Evolutionary conservation across 208 protist species (phyloP).

Genomic region (Acanthamoeba culbertsoni): DNA sequence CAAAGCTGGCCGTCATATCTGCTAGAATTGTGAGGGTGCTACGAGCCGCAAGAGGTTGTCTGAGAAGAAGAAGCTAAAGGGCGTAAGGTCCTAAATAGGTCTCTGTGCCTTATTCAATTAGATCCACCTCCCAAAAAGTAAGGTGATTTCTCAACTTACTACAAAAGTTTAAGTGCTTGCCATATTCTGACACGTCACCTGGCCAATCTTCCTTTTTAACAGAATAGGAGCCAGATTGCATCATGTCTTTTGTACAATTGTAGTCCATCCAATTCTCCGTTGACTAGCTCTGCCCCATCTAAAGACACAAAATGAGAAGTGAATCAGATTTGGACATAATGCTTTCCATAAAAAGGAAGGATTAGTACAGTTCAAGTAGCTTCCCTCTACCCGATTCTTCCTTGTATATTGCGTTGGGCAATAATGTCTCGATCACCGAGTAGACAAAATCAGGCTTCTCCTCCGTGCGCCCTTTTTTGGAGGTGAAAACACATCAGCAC

Average conservation of each 20-base stretch:
- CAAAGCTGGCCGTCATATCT: too few species aligned
- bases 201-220: too few species aligned
- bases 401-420: conserved; percentile 48
- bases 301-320: neutral
- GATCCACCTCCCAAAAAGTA: too few species aligned
- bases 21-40: too few species aligned
- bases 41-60: too few species aligned
- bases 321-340: neutral
- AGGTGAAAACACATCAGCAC: neutral
- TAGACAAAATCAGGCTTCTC: conserved; percentile 65
- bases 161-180: too few species aligned
- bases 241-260: conserved; percentile 21
- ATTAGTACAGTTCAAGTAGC: conserved; percentile 42
- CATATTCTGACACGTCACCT: too few species aligned
- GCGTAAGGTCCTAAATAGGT: too few species aligned
- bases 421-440: conserved; percentile 60
- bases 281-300: neutral
- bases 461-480: neutral
- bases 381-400: neutral
- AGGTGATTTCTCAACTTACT: too few species aligned
- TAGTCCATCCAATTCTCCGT: conserved; percentile 23
- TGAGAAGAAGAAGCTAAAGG: too few species aligned
- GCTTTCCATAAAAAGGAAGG: neutral
- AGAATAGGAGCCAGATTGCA: too few species aligned
- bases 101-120: too few species aligned